Base-by-base conservation (phyloP, 805 yeast genomes). In the Myxozyma lipomycoides region DNA sequence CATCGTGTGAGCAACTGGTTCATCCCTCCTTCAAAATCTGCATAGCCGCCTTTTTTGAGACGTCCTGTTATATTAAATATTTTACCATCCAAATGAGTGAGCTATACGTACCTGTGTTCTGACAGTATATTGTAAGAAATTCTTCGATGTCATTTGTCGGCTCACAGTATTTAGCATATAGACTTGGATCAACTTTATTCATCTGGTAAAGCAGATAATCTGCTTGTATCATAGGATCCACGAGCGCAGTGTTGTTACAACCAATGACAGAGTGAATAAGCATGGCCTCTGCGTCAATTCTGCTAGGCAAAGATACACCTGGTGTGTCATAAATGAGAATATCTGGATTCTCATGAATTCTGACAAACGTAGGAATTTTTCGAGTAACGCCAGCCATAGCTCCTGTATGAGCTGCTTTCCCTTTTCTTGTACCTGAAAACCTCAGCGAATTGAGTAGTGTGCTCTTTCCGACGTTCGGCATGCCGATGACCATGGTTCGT, bases 391-490 rank as follows among this genome's bases (percentile, higher is more conserved):
- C 98, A 1, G 98, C 96, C 56, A 78, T 81, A 9, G 84, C 83
- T 0, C 96, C 96, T 0, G 95, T 87, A 46, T 70, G 70, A 0
- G 96, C 96, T 1, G 86, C 97, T 61, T 84, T 85, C 48, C 73
- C 43, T 62, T 40, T n/a, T 12, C 45, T 45, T 10, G 59, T 63
- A 3, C 78, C 74, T 1, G 72, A 64, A n/a, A 65, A 70, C 51
- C 96, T 69, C 45, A 90, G 69, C 0, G 83, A 73, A 62, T 93
- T 93, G 24, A 90, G 83, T 43, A 93, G 65, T 0, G 96, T 84
- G 10, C 95, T 85, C 67, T 93, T 93, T 0, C 98, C 98, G n/a
- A 89, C 95, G 65, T 93, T 93, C 1, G 98, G 98, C 93, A 93
- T 86, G 0, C 98, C 98, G 4, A 84, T 82, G 40, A 91, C 78